Evolutionary conservation across 768 basidiomycete genomes (phyloP).

Genomic region (Galerina sulciceps): DNA sequence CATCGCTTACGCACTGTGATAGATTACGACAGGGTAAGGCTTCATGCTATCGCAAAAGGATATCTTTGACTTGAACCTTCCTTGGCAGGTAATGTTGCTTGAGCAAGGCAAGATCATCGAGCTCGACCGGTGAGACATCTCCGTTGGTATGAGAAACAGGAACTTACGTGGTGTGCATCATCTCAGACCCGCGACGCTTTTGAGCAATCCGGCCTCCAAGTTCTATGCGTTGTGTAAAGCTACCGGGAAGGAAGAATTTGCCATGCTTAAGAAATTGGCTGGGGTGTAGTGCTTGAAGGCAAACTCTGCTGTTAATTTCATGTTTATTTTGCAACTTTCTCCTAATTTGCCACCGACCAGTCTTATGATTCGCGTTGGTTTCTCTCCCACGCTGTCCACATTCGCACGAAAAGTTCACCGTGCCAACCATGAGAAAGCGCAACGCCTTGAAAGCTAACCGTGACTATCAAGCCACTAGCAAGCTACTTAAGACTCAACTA

Average conservation of each 20-base stretch:
- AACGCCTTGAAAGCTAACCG: background rate
- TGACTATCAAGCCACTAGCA: no score
- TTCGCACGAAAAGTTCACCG: conserved; percentile 9
- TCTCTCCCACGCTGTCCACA: conserved; percentile 14
- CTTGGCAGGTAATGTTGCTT: conserved; percentile 66
- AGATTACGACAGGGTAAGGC: conserved; percentile 81
- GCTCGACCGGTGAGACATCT: conserved; percentile 58
- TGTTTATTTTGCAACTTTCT: background rate
- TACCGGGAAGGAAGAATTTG: conserved; percentile 23
- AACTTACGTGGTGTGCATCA: conserved; percentile 41
- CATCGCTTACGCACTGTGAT: conserved; percentile 81
- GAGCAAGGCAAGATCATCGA: conserved; percentile 76
- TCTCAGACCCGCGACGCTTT: conserved; percentile 16
- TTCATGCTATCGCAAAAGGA: conserved; percentile 60
- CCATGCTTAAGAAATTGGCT: conserved; percentile 53
- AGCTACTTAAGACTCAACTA: no score
- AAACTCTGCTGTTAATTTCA: background rate
- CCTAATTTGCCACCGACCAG: background rate
- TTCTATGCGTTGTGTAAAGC: conserved; percentile 24
- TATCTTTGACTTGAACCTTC: conserved; percentile 41
- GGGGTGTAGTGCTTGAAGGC: conserved; percentile 30
- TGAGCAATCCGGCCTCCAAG: conserved; percentile 21
- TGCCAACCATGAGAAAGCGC: conserved; percentile 26
- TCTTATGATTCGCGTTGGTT: background rate
- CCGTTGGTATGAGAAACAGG: background rate